These are phyloP conservation scores for Jacaranda copaia DNA, from an alignment of 257 asterid species.

Conservation along the genomic window DNA sequence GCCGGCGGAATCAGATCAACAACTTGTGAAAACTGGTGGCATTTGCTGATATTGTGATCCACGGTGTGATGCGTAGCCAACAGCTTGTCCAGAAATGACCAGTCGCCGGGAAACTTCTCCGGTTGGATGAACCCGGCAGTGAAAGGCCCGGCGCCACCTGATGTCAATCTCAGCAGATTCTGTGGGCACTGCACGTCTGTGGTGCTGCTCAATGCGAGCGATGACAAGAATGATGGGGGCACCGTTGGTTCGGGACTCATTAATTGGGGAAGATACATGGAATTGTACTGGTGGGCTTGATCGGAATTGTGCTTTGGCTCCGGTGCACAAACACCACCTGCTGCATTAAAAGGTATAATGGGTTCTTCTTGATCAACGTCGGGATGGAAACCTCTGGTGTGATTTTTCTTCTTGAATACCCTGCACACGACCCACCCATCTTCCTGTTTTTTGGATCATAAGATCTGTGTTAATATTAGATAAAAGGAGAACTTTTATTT, in stretches of 20 bases:
- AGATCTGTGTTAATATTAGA: too few relatives aligned
- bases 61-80: conserved; percentile 57
- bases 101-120: conserved; percentile 60
- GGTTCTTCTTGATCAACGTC: conserved; percentile 48
- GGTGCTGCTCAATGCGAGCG: conserved; percentile 39
- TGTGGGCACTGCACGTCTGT: conserved; percentile 44
- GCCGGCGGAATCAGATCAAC: conserved; percentile 41
- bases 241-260: conserved; percentile 57
- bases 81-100: conserved; percentile 80
- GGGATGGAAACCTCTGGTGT: conserved; percentile 56
- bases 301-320: conserved; percentile 43
- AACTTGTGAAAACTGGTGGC: conserved; percentile 47
- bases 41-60: conserved; percentile 48
- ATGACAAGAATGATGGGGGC: conserved; percentile 42
- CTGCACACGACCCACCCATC: conserved; percentile 94
- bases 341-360: conserved; percentile 38
- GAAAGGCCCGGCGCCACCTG: conserved; percentile 43
- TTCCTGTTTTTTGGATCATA: conserved; percentile 47
- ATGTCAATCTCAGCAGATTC: conserved; percentile 55
- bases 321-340: conserved; percentile 21
- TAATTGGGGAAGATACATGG: conserved; percentile 66
- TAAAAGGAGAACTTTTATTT: too few relatives aligned
- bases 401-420: conserved; percentile 80
- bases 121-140: conserved; percentile 35
- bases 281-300: conserved; percentile 37